phyloP scores from a whole-genome alignment of 306 rosid genomes.

The Glycine soja region DNA sequence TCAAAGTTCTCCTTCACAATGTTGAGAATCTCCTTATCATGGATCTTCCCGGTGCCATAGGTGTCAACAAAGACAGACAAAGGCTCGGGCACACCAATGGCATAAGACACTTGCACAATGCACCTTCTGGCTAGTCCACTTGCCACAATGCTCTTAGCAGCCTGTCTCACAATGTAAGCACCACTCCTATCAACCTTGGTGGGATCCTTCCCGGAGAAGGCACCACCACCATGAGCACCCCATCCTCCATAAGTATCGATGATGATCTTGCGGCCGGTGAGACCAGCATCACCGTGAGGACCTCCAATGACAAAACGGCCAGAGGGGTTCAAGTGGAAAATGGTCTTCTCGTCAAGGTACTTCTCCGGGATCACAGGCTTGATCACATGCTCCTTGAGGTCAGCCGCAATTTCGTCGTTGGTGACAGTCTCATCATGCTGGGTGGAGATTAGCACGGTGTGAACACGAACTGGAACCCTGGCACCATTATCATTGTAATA shows the following conservation, averaged over 20 bases:
- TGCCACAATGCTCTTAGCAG: slow-evolving; percentile 89
- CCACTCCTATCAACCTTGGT: slow-evolving; percentile 92
- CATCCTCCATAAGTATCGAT: slow-evolving; percentile 87
- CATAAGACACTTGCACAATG: slow-evolving; percentile 87
- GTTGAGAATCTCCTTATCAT: slow-evolving; percentile 79
- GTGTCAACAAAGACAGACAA: slow-evolving; percentile 78
- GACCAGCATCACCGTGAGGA: slow-evolving; percentile 91
- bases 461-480: slow-evolving; percentile 82
- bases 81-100: slow-evolving; percentile 92
- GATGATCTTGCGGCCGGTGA: slow-evolving; percentile 84
- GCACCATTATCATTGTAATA: slow-evolving; percentile 87
- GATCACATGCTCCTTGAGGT: slow-evolving; percentile 82
- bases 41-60: slow-evolving; percentile 79
- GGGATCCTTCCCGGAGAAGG: slow-evolving; percentile 87
- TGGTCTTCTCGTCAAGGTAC: slow-evolving; percentile 86
- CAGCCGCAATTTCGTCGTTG: slow-evolving; percentile 86
- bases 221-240: slow-evolving; percentile 96
- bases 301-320: slow-evolving; percentile 91
- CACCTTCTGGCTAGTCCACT: slow-evolving; percentile 86
- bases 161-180: slow-evolving; percentile 90
- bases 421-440: slow-evolving; percentile 92
- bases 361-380: slow-evolving; percentile 84
- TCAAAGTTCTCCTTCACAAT: slow-evolving; percentile 88
- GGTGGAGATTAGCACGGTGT: slow-evolving; percentile 83
- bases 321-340: slow-evolving; percentile 90